Base-by-base conservation (phyloP, 2,329 filamentous ascomycete species). In the Fusarium mangiferae region DNA sequence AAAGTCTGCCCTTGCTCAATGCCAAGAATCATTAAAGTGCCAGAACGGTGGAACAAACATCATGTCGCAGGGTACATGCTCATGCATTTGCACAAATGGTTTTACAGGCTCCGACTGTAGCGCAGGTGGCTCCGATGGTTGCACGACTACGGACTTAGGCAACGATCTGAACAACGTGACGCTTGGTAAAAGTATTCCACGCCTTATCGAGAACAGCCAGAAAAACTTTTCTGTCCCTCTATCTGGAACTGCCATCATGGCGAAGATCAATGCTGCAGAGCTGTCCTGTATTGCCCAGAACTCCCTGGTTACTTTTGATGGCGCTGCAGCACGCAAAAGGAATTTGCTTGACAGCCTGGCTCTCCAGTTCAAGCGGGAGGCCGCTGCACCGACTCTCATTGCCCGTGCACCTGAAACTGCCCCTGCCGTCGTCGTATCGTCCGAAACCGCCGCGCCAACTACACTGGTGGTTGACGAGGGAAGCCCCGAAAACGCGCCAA, bases 221-320 rank as follows among this genome's bases (percentile, higher is more conserved):
- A 79, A 83, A 28, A 93, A 94, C 75, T 98, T 94, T 82, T 91
- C 91, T 7, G 89, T 99, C 51, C 89, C 93, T 0, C 88, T 99
- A 2, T 90, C 93, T 49, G 87, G 89, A 8, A 89, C 89, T 2
- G 87, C 87, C 13, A 89, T 98, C 58, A 84, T 98, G 62, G 90
- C 91, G 4, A 89, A 94, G 54, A 94, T 98, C 81, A 96, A 93
- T 78, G 84, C 87, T 11, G 89, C 89, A 38, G 92, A 92, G 73
- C 85, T 98, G 22, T 95, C 93, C 62, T 99, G 96, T 82, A 90
- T 90, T 14, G 90, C 92, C 0, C 93, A 98, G 81, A 98, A 98
- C 78, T 92, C 94, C 0, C 87, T 99, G 8, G 92, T 98, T 22
- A 94, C 93, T 0, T 97, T 98, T 81, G 89, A 93, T 75, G 92